These are phyloP conservation scores for Parastagonospora avenae DNA, from an alignment of 2,329 filamentous ascomycete genomes.

Conservation along the genomic window DNA sequence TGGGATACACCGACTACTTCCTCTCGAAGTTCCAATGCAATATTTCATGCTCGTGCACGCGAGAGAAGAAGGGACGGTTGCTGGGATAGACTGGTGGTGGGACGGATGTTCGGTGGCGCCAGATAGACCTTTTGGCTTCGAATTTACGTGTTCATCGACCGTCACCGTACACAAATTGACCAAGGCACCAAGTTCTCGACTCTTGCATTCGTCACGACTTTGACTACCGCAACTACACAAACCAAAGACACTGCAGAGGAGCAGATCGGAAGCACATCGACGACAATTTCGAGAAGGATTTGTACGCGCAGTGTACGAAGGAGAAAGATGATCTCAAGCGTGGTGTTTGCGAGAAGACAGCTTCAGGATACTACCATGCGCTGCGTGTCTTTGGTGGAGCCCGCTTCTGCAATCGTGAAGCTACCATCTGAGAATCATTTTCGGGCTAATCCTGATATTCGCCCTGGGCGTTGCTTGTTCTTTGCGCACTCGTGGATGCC, in stretches of 20 bases:
- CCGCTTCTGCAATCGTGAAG: too few relatives aligned
- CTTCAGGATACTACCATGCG: background rate
- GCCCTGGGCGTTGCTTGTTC: background rate
- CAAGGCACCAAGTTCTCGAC: constrained; percentile 18
- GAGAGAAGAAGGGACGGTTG: constrained; percentile 45
- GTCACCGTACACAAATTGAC: background rate
- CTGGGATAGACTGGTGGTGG: constrained; percentile 42
- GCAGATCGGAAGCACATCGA: constrained; percentile 27
- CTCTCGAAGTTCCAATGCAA: constrained; percentile 51
- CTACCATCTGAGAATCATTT: too few relatives aligned
- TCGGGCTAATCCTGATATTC: too few relatives aligned
- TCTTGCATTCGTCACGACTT: constrained; percentile 60
- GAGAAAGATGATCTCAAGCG: constrained; percentile 23
- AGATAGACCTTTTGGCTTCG: constrained; percentile 40
- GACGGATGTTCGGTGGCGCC: constrained; percentile 44
- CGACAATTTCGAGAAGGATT: constrained; percentile 11
- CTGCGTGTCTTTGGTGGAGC: too few relatives aligned
- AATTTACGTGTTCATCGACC: constrained; percentile 21
- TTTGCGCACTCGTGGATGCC: background rate
- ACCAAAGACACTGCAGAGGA: constrained; percentile 53
- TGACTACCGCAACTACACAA: constrained; percentile 58
- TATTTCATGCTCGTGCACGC: constrained; percentile 52
- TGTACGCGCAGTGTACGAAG: constrained; percentile 39
- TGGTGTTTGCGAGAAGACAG: constrained; percentile 4
- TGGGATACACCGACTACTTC: constrained; percentile 51